These are phyloP conservation scores for Aspergillus novoparasiticus DNA, from an alignment of 2,329 filamentous ascomycete species.

Conservation along the genomic window DNA sequence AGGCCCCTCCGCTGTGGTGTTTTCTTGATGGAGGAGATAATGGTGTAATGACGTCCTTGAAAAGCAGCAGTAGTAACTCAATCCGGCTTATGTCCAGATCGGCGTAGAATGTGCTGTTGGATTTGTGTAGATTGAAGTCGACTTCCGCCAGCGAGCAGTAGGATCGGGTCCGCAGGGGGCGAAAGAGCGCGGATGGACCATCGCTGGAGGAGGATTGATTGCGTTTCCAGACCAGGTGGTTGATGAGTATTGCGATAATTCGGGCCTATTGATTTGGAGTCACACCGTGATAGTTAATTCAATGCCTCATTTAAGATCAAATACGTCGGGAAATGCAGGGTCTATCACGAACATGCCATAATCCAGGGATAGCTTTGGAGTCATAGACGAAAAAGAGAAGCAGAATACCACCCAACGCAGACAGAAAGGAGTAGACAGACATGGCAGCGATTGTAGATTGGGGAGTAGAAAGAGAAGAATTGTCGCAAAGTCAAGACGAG, in stretches of 20 bases:
- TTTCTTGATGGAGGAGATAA: neutral
- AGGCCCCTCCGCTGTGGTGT: neutral
- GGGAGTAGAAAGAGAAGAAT: neutral
- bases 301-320: neutral
- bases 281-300: neutral
- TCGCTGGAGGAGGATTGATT: neutral
- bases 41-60: neutral
- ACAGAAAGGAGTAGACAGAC: neutral
- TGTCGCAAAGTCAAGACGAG: neutral
- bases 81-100: slow-evolving; percentile 1
- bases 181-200: neutral
- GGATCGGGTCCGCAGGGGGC: neutral
- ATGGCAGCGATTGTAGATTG: neutral
- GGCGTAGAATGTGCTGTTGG: slow-evolving; percentile 5
- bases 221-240: neutral
- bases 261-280: neutral
- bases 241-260: neutral
- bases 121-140: slow-evolving; percentile 6
- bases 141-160: neutral
- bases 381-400: neutral
- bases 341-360: neutral
- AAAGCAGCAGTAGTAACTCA: neutral
- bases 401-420: neutral
- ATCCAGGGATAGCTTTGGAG: neutral
- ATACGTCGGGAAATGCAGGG: neutral